A percentile compares a stretch with the other conserved stretches of the same genome.
Conservation (phyloP, 495 filamentous ascomycete genomes). For the Letharia lupina region DNA sequence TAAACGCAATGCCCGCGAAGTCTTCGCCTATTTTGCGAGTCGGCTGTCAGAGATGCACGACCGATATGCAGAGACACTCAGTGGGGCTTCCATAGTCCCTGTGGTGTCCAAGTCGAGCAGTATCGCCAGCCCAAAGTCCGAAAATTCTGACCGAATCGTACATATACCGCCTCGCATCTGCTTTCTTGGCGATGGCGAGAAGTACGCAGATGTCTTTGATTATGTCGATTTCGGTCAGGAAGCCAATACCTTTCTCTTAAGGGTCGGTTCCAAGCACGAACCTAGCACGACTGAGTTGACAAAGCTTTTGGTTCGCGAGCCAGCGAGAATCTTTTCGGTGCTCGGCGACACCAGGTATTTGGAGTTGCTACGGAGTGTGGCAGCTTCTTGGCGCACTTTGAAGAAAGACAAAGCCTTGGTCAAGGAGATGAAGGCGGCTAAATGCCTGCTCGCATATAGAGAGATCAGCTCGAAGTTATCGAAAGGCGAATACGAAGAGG, state of each 20-base stretch:
- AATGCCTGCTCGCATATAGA: constrained; percentile 71
- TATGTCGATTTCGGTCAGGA: constrained; percentile 88
- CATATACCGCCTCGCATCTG: constrained; percentile 57
- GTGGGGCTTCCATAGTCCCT: constrained; percentile 62
- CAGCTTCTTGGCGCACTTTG: constrained; percentile 56
- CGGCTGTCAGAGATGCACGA: constrained; percentile 62
- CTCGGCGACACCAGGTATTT: constrained; percentile 78
- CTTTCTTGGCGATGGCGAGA: constrained; percentile 66
- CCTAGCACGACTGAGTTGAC: constrained; percentile 82
- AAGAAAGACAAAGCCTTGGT: constrained; percentile 72
- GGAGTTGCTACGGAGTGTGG: constrained; percentile 65
- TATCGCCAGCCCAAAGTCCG: constrained; percentile 25
- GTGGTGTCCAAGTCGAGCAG: constrained; percentile 38
- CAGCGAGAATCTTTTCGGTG: constrained; percentile 65
- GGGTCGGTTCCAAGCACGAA: constrained; percentile 81
- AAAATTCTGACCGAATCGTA: constrained; percentile 33
- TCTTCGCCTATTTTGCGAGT: constrained; percentile 76
- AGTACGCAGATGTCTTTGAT: constrained; percentile 85
- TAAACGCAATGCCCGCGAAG: constrained; percentile 50
- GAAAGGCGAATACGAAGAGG: constrained; percentile 41
- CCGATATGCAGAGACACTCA: constrained; percentile 50
- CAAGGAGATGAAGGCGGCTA: constrained; percentile 62
- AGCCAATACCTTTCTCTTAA: constrained; percentile 80
- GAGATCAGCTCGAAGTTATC: constrained; percentile 47
- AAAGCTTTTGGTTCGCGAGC: constrained; percentile 64